Percentiles rank a stretch among this genome's conserved stretches.
These are phyloP conservation scores for Ochetophila trinervis DNA, from an alignment of 306 rosid species.

Conservation along the genomic window DNA sequence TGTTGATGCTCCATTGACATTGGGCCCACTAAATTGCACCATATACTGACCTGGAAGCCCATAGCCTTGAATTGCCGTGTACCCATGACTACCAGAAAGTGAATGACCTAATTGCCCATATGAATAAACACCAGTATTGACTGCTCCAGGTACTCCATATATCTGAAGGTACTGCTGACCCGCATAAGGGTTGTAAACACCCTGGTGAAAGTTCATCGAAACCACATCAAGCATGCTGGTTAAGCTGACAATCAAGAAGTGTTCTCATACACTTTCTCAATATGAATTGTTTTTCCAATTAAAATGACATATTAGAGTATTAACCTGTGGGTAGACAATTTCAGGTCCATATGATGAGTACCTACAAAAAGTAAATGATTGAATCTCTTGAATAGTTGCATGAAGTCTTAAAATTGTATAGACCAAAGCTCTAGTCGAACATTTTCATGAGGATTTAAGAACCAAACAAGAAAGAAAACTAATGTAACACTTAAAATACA, in stretches of 20 bases:
- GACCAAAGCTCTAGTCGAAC: neutral
- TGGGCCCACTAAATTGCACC: constrained; percentile 21
- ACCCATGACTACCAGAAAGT: constrained; percentile 14
- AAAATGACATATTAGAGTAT: neutral
- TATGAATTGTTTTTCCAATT: neutral
- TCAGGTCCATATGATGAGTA: constrained; percentile 30
- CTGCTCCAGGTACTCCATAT: constrained; percentile 22
- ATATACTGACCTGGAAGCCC: constrained; percentile 26
- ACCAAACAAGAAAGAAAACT: too few species aligned
- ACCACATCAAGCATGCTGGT: neutral
- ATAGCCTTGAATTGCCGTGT: constrained; percentile 19
- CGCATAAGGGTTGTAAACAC: constrained; percentile 25
- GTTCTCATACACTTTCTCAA: neutral
- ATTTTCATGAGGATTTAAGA: too few species aligned
- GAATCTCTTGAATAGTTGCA: neutral
- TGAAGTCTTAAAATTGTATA: neutral
- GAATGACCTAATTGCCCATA: constrained; percentile 27
- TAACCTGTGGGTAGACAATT: constrained; percentile 30
- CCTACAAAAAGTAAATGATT: constrained; percentile 15
- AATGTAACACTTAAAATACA: too few species aligned
- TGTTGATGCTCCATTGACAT: constrained; percentile 13
- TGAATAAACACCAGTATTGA: constrained; percentile 15
- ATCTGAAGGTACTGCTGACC: constrained; percentile 32
- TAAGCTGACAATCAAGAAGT: constrained; percentile 3
- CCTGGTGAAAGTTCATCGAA: constrained; percentile 12